Percentiles rank a stretch among this genome's conserved stretches.
phyloP scores from a whole-genome alignment of 305 asterid genomes.

The Ajuga reptans region DNA sequence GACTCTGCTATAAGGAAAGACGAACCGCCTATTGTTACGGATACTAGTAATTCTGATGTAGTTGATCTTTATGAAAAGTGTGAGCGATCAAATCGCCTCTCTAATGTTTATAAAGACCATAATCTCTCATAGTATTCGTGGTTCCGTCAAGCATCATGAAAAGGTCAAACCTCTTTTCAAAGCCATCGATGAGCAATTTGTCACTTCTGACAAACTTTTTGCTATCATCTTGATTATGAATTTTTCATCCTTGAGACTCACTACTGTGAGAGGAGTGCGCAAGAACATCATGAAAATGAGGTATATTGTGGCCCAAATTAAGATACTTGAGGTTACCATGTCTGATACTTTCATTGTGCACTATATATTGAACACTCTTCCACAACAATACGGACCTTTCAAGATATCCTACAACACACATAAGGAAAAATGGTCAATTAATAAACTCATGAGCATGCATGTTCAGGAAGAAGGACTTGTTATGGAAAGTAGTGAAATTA shows the following conservation, averaged over 20 bases:
- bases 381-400: background rate
- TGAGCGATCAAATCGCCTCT: background rate
- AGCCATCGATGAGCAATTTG: background rate
- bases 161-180: background rate
- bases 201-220: background rate
- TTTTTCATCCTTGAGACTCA: background rate
- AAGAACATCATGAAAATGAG: background rate
- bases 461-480: background rate
- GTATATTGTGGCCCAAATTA: background rate
- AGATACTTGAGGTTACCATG: background rate
- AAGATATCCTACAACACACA: background rate
- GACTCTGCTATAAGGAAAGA: background rate
- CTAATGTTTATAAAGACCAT: background rate
- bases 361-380: background rate
- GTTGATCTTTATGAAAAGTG: background rate
- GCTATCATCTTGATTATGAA: background rate
- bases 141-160: background rate
- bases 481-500: no score
- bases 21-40: background rate
- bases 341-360: background rate
- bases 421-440: background rate
- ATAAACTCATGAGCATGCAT: background rate
- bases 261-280: background rate
- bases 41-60: background rate
- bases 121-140: background rate